Conservation (phyloP, 495 filamentous ascomycete genomes). For the Hapsidospora chrysogenum region DNA sequence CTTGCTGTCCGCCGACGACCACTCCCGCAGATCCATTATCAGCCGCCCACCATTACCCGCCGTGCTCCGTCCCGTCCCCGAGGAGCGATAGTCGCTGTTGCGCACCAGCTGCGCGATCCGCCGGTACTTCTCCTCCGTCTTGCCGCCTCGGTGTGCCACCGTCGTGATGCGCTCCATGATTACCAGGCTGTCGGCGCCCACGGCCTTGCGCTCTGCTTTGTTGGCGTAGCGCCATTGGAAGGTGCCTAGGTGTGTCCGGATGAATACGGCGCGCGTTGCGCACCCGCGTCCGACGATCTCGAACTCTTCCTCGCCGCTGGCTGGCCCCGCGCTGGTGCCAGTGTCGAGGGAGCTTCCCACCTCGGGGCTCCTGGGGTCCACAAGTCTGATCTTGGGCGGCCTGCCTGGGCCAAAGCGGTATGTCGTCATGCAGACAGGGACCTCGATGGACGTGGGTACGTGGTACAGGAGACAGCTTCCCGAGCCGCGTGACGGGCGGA, state of each 20-base stretch:
- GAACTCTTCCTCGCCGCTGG: constrained; percentile 11
- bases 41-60: constrained; percentile 38
- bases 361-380: constrained; percentile 6
- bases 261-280: constrained; percentile 19
- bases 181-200: constrained; percentile 14
- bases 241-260: constrained; percentile 18
- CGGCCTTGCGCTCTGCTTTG: constrained; percentile 13
- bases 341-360: constrained; percentile 9
- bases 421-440: constrained; percentile 20
- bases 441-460: constrained; percentile 8
- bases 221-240: constrained; percentile 34
- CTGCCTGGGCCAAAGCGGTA: constrained; percentile 34
- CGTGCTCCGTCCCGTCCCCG: constrained; percentile 18
- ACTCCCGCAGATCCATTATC: constrained; percentile 17
- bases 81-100: constrained; percentile 21
- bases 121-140: constrained; percentile 8
- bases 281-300: constrained; percentile 15
- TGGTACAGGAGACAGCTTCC: constrained; percentile 21
- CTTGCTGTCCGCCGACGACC: constrained; percentile 6
- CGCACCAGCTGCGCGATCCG: constrained; percentile 30
- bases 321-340: constrained; percentile 5
- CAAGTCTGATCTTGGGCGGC: constrained; percentile 11
- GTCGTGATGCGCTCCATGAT: constrained; percentile 16
- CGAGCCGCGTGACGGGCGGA: constrained; percentile 22
- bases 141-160: constrained; percentile 3